phyloP scores from a whole-genome alignment of 1,284 basidiomycete genomes.

The Boletus smithii region DNA sequence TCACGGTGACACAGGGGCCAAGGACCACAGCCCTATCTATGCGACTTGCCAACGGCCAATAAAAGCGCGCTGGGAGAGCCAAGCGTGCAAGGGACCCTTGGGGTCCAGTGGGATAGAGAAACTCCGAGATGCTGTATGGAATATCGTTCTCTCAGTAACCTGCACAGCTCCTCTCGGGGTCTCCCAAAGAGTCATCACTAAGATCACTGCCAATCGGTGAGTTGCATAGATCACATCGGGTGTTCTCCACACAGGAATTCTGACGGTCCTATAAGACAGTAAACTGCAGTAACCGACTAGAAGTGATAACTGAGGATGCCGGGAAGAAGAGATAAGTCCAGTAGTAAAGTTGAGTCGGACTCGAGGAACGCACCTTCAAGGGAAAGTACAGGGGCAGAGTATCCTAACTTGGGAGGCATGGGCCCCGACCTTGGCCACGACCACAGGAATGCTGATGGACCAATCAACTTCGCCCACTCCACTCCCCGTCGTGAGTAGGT shows the following conservation, averaged over 20 bases:
- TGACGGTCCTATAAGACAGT: not conserved
- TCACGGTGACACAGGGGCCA: not conserved
- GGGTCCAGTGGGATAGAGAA: not conserved
- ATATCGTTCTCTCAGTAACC: not conserved
- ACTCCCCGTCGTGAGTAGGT: no score
- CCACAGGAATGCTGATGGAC: no score
- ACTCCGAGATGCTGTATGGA: not conserved
- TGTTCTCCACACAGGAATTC: not conserved
- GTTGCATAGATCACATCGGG: not conserved
- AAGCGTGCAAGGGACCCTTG: not conserved
- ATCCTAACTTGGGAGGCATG: no score
- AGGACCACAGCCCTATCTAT: constrained; percentile 6
- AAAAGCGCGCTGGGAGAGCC: not conserved
- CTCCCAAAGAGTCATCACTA: not conserved
- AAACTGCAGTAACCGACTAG: not conserved
- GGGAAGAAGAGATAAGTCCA: no score
- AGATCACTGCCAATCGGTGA: constrained; percentile 11
- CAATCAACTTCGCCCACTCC: no score
- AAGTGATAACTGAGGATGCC: no score
- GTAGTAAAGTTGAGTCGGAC: no score
- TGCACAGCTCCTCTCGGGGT: not conserved
- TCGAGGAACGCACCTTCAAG: no score
- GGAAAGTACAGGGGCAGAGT: no score
- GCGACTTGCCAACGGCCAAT: not conserved
- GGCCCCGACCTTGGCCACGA: no score